Evolutionary conservation across 805 yeast genomes (phyloP).

Genomic region (Pichia californica): DNA sequence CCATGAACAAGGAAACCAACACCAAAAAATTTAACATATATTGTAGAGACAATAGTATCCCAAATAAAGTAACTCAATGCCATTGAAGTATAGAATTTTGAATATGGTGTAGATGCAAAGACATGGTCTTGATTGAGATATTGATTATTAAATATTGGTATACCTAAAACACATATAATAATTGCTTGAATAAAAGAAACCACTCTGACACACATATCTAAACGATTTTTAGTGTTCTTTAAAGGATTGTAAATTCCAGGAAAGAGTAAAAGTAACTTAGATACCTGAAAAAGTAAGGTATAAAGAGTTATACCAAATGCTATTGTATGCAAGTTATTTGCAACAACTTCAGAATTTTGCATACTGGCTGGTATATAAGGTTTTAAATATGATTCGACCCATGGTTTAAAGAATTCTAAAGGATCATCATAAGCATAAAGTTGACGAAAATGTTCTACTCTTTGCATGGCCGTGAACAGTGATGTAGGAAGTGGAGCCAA

Average conservation of each 20-base stretch:
- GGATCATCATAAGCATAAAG: slow-evolving; percentile 22
- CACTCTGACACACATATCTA: slow-evolving; percentile 28
- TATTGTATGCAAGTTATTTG: slow-evolving; percentile 17
- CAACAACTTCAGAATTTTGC: slow-evolving; percentile 10
- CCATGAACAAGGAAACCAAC: slow-evolving; percentile 33
- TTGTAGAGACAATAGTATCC: slow-evolving; percentile 28
- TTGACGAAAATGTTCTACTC: slow-evolving; percentile 6
- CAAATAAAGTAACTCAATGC: slow-evolving; percentile 33
- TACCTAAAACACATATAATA: slow-evolving; percentile 24
- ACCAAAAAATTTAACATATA: slow-evolving; percentile 27
- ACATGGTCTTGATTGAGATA: slow-evolving; percentile 25
- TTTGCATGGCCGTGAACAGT: no score
- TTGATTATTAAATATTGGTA: slow-evolving; percentile 27
- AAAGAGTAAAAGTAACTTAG: slow-evolving; percentile 14
- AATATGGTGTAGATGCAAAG: slow-evolving; percentile 31
- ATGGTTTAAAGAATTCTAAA: slow-evolving; percentile 16
- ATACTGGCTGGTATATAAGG: slow-evolving; percentile 16
- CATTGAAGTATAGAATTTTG: slow-evolving; percentile 23
- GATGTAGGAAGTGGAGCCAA: no score
- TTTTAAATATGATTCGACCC: slow-evolving; percentile 14
- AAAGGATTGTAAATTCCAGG: slow-evolving; percentile 12
- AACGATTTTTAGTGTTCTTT: slow-evolving; percentile 13
- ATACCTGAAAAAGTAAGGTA: slow-evolving; percentile 14
- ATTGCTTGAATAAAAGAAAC: slow-evolving; percentile 31
- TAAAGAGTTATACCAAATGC: slow-evolving; percentile 16